Evolutionary conservation across 441 rosid species (phyloP).

Genomic region (Iberis amara): DNA sequence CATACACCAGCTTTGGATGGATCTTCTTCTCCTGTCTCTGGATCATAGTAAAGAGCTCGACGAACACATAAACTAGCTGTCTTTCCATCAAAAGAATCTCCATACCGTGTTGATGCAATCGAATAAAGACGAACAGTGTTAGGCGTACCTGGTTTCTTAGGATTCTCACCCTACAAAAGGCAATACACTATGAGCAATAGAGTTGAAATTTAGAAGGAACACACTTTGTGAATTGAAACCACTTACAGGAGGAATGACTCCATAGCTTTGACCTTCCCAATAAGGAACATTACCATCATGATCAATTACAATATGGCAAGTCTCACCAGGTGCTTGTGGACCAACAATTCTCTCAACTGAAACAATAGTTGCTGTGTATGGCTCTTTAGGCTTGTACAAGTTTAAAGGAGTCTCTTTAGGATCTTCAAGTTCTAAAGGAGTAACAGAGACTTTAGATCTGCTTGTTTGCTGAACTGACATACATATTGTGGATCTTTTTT

Average conservation of each 20-base stretch:
- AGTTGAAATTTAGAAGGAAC: not conserved
- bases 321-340: constrained; percentile 89
- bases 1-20: constrained; percentile 82
- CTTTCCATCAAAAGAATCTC: constrained; percentile 82
- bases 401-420: constrained; percentile 74
- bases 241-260: constrained; percentile 96
- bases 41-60: constrained; percentile 89
- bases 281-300: constrained; percentile 89
- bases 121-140: constrained; percentile 89
- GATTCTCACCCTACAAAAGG: constrained; percentile 77
- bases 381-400: constrained; percentile 73
- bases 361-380: constrained; percentile 78
- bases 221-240: not conserved
- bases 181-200: not conserved
- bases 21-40: constrained; percentile 89
- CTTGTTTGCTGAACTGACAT: constrained; percentile 87
- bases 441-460: constrained; percentile 60
- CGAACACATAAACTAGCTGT: constrained; percentile 91
- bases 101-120: constrained; percentile 88
- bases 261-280: constrained; percentile 99
- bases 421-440: constrained; percentile 70
- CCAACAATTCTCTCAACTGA: constrained; percentile 93
- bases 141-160: constrained; percentile 82
- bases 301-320: constrained; percentile 91
- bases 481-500: constrained; percentile 35